Evolutionary conservation across 129 eudicot genomes (phyloP), one percentile per base, ranked within the genome.

Genomic region (Chrysanthemum seticuspe): DNA sequence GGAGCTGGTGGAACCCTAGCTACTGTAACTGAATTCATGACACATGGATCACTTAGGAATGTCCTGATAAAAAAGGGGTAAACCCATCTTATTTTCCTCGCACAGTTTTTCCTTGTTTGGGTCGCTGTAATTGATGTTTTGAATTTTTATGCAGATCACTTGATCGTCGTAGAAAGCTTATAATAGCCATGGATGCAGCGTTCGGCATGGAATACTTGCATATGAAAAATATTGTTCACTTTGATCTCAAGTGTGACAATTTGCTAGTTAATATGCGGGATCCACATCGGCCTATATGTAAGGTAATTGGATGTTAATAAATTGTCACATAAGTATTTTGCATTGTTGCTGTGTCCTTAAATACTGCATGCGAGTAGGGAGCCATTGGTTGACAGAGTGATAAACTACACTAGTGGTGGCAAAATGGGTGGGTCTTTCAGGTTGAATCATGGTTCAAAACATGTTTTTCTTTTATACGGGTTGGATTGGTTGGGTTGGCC

Each of bases 191-290:
- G 97, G 97, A 92, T 76, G 93, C 97, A 36, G 97, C 97, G 74
- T 87, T 92, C 59, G 97, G 97, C 70, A 92, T 92, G 97, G 97
- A 92, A 76, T 92, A 92, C 81, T 75, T 92, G 86, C 97, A 92
- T 80, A 74, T 85, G 73, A 92, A 83, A 85, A 92, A 87, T 82
- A 89, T 92, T 18, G 96, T 92, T 70, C 97, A 92, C 80, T 92
- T 92, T 82, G 97, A 92, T 87, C 83, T 92, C 57, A 92, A 92
- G 84, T 92, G 97, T 80, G 97, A 92, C 79, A 92, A 92, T 73
- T 78, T 92, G 79, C 87, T 92, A 21, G 91, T 92, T 59, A 92
- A 83, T 74, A 75, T 92, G 85, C 85, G 96, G 76, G 97, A 92
- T 65, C 97, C 96, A 56, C 96, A 89, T 23, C 86, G 94, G 66